phyloP scores from a whole-genome alignment of 169 alveolate genomes.

The Plasmodium knowlesi region DNA sequence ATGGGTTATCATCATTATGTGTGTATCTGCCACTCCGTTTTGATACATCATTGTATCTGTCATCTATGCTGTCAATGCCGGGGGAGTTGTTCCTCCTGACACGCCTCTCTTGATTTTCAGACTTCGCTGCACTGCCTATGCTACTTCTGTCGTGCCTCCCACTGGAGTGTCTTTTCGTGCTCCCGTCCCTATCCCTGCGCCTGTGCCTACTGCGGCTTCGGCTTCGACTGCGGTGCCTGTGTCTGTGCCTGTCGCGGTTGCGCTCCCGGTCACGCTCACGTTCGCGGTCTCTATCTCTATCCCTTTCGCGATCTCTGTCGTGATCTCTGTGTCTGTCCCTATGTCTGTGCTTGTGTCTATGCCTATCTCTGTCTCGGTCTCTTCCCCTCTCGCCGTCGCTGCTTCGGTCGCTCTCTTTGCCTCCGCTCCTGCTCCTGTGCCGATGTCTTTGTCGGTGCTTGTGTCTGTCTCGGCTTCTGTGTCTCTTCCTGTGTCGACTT shows the following conservation, averaged over 20 bases:
- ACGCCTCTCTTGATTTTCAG: background rate
- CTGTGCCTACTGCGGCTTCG: conserved; percentile 27
- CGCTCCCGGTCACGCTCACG: background rate
- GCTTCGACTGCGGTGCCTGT: background rate
- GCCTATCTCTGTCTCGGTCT: conserved; percentile 9
- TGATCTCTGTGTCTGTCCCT: background rate
- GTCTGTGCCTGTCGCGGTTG: background rate
- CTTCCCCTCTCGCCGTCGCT: conserved; percentile 28
- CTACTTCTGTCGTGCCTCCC: conserved; percentile 2
- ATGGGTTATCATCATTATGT: background rate
- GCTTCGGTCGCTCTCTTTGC: background rate
- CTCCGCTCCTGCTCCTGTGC: conserved; percentile 28
- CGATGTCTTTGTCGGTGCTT: conserved; percentile 30
- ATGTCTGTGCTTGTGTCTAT: background rate
- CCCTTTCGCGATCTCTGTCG: background rate
- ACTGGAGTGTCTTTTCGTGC: background rate
- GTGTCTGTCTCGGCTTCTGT: conserved; percentile 40
- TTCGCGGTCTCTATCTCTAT: background rate
- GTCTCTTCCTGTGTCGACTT: conserved; percentile 23
- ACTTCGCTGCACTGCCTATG: background rate
- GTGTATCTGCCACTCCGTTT: background rate
- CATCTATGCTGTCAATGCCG: background rate
- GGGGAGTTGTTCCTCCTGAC: background rate
- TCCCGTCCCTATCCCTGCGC: conserved; percentile 27
- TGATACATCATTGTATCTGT: background rate